Evolutionary conservation across 139 green algal species (phyloP).

Genomic region (Chlorella sorokiniana): DNA sequence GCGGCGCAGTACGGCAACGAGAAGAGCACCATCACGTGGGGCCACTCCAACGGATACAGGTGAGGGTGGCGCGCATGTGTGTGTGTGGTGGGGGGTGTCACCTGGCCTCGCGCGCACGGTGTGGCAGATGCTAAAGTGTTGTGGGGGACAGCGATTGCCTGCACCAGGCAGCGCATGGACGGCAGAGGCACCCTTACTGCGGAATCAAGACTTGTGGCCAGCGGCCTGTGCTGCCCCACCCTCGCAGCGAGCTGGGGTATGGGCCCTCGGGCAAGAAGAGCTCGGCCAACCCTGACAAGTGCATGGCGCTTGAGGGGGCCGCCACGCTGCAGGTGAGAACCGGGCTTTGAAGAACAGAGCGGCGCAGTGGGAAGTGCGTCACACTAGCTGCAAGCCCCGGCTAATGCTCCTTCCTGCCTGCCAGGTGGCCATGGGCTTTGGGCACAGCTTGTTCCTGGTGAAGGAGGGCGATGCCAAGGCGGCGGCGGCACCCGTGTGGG

Average conservation of each 20-base stretch:
- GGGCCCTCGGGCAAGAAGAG: constrained; percentile 89
- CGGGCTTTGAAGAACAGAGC: background rate
- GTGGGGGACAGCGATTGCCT: too few species aligned
- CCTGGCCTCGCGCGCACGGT: too few species aligned
- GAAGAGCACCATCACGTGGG: constrained; percentile 81
- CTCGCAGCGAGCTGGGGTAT: constrained; percentile 84
- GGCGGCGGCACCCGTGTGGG: constrained; percentile 8
- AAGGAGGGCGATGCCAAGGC: constrained; percentile 39
- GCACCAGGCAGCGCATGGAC: too few species aligned
- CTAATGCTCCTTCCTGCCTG: background rate
- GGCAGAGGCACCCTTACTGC: too few species aligned
- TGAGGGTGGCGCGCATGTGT: background rate
- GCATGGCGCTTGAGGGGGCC: constrained; percentile 64
- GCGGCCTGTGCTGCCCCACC: background rate
- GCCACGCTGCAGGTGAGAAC: constrained; percentile 48
- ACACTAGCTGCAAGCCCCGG: background rate
- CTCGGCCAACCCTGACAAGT: constrained; percentile 87
- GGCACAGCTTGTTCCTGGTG: constrained; percentile 84
- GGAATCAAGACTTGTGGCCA: background rate
- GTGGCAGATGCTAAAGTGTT: background rate
- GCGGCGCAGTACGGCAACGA: constrained; percentile 66
- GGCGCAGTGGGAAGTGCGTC: background rate
- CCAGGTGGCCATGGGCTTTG: constrained; percentile 77
- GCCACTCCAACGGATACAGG: constrained; percentile 70
- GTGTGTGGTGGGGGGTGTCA: too few species aligned